Percentiles rank a stretch among this genome's conserved stretches.
Conservation (phyloP, 169 alveolate genomes). For the Theileria orientalis region DNA sequence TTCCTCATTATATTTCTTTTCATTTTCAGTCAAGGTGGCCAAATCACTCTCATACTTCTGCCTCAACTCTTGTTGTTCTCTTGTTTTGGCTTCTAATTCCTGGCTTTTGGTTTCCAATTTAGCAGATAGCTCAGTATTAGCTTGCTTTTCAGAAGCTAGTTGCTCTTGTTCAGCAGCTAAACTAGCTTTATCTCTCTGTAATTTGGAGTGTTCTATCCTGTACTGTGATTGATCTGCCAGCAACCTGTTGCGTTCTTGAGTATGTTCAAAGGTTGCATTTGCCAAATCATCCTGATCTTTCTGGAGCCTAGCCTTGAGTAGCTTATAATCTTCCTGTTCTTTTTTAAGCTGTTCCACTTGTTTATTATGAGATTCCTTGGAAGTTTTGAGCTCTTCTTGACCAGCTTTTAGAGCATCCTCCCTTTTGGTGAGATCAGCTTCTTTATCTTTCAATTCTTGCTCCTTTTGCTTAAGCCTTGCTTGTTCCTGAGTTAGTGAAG, state of each 20-base stretch:
- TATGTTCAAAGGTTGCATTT: no score
- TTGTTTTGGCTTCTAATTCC: constrained; percentile 6
- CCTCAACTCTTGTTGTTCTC: not conserved
- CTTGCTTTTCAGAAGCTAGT: not conserved
- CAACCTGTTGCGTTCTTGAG: no score
- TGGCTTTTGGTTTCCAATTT: not conserved
- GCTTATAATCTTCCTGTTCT: not conserved
- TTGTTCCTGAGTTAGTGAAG: not conserved
- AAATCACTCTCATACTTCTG: not conserved
- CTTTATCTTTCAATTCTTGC: not conserved
- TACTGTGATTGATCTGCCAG: no score
- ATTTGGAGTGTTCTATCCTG: no score
- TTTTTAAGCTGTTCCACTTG: not conserved
- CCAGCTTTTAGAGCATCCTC: not conserved
- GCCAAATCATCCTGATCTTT: no score
- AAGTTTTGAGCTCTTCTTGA: not conserved
- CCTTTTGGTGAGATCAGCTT: not conserved
- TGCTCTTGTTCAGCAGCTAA: not conserved
- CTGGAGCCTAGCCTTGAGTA: no score
- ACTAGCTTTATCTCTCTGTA: no score
- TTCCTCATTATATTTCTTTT: not conserved
- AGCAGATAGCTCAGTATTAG: not conserved
- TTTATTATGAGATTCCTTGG: not conserved
- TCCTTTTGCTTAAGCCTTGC: not conserved
- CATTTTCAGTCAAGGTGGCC: not conserved